phyloP scores from a whole-genome alignment of 73 alveolate species.

The Urostyla sp. region DNA sequence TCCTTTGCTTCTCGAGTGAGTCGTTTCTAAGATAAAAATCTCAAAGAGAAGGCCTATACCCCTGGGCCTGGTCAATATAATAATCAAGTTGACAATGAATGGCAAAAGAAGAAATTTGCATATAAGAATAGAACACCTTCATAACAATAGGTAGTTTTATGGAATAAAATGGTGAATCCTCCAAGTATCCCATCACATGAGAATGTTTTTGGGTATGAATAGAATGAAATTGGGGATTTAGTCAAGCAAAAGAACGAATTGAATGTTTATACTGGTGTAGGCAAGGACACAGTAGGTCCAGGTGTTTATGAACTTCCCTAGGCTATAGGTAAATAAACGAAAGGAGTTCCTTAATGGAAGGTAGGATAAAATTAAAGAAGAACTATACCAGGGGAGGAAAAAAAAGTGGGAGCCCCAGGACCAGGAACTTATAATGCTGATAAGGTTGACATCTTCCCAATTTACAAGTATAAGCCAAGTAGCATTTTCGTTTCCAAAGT shows the following conservation, averaged over 20 bases:
- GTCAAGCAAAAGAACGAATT: constrained; percentile 69
- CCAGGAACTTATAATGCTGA: constrained; percentile 78
- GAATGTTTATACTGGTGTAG: constrained; percentile 63
- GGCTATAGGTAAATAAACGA: not conserved
- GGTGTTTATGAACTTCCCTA: constrained; percentile 73
- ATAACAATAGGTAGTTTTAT: constrained; percentile 19
- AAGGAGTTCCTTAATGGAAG: constrained; percentile 69
- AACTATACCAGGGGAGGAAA: not conserved
- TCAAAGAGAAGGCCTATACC: constrained; percentile 8
- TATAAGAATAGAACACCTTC: constrained; percentile 19
- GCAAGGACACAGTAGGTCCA: constrained; percentile 75
- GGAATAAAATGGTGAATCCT: constrained; percentile 63
- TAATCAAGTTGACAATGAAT: not conserved
- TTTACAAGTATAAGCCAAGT: constrained; percentile 74
- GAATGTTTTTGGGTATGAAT: constrained; percentile 80
- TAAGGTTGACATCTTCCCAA: constrained; percentile 74
- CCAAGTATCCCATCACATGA: constrained; percentile 82
- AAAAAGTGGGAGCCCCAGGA: constrained; percentile 64
- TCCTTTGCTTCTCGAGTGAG: constrained; percentile 61
- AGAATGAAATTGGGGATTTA: constrained; percentile 62
- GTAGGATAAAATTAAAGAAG: constrained; percentile 27
- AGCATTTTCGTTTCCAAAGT: constrained; percentile 73
- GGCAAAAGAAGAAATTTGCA: not conserved
- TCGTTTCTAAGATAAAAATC: constrained; percentile 46
- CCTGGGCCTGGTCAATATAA: constrained; percentile 72